These are phyloP conservation scores for Trifolium dubium DNA, from an alignment of 306 rosid species.

Conservation along the genomic window DNA sequence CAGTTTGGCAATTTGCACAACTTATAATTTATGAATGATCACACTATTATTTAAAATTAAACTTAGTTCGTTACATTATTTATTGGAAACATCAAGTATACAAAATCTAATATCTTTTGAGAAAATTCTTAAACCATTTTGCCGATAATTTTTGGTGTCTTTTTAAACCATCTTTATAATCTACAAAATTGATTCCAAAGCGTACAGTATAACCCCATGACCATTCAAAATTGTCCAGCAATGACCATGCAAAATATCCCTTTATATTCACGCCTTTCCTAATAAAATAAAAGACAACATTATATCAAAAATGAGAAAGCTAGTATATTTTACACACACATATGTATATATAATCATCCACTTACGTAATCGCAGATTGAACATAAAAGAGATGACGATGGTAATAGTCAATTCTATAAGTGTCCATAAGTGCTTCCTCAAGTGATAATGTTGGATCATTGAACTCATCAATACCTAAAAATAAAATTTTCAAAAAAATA, in stretches of 20 bases:
- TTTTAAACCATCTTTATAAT: constrained; percentile 45
- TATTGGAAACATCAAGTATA: neutral
- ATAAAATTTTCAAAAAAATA: neutral
- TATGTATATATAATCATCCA: neutral
- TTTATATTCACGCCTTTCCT: constrained; percentile 57
- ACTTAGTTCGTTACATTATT: neutral
- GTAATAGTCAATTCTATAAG: constrained; percentile 53
- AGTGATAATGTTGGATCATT: constrained; percentile 50
- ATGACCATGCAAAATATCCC: constrained; percentile 74
- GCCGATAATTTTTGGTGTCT: constrained; percentile 57
- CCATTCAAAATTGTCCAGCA: constrained; percentile 71
- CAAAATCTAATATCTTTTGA: constrained; percentile 27
- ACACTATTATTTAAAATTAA: neutral
- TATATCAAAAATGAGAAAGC: neutral
- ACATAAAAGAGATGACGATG: constrained; percentile 55
- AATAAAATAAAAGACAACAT: neutral
- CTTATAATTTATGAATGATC: neutral
- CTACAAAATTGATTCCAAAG: constrained; percentile 61
- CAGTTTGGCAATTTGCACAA: too few species aligned
- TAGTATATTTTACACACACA: neutral
- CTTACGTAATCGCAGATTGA: constrained; percentile 52
- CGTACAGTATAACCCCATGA: constrained; percentile 47
- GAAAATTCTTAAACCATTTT: constrained; percentile 57
- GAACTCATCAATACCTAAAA: constrained; percentile 55
- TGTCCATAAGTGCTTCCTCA: constrained; percentile 51